phyloP scores from a whole-genome alignment of 345 rosid species.

The Eucalyptus camaldulensis region DNA sequence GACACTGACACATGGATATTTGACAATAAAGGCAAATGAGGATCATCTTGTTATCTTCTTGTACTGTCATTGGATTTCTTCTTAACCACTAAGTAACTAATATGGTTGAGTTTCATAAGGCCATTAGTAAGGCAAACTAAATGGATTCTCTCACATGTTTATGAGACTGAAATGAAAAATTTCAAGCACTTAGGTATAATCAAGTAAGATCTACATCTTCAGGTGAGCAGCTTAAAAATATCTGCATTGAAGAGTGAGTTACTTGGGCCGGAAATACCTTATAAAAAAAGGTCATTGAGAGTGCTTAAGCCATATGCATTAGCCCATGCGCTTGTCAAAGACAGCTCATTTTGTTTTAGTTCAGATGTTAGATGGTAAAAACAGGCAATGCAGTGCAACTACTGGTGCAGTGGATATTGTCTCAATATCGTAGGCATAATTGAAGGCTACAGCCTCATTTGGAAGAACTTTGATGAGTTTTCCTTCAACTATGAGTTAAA shows the following conservation, averaged over 20 bases:
- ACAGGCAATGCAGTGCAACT: neutral
- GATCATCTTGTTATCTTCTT: neutral
- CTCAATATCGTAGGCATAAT: neutral
- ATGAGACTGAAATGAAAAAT: neutral
- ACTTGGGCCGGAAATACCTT: neutral
- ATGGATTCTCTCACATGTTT: neutral
- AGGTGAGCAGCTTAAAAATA: neutral
- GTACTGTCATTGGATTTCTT: neutral
- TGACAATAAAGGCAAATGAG: neutral
- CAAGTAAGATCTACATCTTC: neutral
- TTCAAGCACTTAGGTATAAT: neutral
- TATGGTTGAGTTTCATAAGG: neutral
- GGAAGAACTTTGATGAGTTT: neutral
- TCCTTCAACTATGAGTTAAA: neutral
- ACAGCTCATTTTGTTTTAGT: neutral
- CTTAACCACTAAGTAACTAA: neutral
- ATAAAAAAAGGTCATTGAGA: neutral
- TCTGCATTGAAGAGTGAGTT: neutral
- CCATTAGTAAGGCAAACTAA: neutral
- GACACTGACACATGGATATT: neutral
- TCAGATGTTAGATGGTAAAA: neutral
- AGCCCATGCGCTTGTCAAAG: neutral
- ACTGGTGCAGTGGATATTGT: neutral
- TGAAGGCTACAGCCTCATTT: neutral
- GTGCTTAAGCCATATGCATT: neutral